These are phyloP conservation scores for Exsudoporus floridanus DNA, from an alignment of 1,284 basidiomycete genomes.

Conservation along the genomic window DNA sequence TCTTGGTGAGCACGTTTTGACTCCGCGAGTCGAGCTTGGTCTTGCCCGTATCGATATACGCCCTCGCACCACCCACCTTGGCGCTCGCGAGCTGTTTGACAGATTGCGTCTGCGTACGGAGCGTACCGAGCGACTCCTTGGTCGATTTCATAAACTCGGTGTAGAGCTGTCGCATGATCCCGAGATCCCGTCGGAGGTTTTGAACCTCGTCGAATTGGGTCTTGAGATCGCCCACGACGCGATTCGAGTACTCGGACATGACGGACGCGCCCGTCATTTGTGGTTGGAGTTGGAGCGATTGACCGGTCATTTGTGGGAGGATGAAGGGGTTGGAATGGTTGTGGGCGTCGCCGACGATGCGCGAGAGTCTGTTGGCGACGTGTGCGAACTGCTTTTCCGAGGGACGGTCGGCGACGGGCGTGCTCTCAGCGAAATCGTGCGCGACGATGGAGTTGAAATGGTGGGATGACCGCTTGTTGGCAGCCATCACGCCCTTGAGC, in stretches of 20 bases:
- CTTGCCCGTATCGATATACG: constrained; percentile 91
- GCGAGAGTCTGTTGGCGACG: constrained; percentile 68
- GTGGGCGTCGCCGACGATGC: constrained; percentile 48
- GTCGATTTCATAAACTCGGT: constrained; percentile 90
- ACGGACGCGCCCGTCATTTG: constrained; percentile 74
- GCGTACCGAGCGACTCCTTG: constrained; percentile 75
- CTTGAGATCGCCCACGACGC: constrained; percentile 80
- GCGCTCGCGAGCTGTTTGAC: constrained; percentile 84
- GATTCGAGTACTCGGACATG: constrained; percentile 67
- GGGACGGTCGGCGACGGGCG: constrained; percentile 59
- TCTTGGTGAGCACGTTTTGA: constrained; percentile 87
- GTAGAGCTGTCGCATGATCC: constrained; percentile 91
- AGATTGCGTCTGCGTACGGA: constrained; percentile 81
- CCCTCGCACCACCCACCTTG: constrained; percentile 83
- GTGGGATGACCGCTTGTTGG: constrained; percentile 46
- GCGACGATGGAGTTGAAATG: constrained; percentile 44
- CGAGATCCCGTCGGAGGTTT: constrained; percentile 88
- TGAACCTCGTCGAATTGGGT: constrained; percentile 94
- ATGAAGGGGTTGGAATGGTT: constrained; percentile 40
- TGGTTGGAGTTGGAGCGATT: constrained; percentile 64
- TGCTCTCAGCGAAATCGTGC: constrained; percentile 59
- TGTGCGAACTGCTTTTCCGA: constrained; percentile 70
- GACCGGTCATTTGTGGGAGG: constrained; percentile 62
- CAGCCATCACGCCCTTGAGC: constrained; percentile 66
- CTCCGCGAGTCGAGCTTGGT: constrained; percentile 84